Conservation (phyloP, 2,329 filamentous ascomycete genomes). For the Ampelomyces quisqualis region DNA sequence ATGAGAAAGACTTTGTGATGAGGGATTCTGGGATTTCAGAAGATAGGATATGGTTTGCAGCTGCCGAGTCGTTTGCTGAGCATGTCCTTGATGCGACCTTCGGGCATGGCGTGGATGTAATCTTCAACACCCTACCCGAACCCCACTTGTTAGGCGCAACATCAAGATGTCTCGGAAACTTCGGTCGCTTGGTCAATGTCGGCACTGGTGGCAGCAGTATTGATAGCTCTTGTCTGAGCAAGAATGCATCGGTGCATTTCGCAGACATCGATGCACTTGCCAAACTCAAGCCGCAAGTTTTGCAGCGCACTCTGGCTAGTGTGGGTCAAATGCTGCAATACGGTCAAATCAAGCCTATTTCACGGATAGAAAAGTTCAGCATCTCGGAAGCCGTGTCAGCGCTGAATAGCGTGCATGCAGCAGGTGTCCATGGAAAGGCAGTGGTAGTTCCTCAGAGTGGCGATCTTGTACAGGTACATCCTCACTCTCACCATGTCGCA, state of each 20-base stretch:
- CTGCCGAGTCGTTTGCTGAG: conserved; percentile 12
- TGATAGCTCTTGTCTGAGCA: conserved; percentile 31
- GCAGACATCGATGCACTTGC: conserved; percentile 14
- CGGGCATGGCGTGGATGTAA: conserved; percentile 34
- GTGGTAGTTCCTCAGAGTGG: conserved; percentile 19
- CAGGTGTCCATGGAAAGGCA: conserved; percentile 12
- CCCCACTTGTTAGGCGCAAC: conserved; percentile 23
- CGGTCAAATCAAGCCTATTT: conserved; percentile 14
- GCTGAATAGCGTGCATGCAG: conserved; percentile 14
- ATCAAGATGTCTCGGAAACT: conserved; percentile 18
- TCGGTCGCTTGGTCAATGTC: neutral
- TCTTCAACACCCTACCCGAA: conserved; percentile 32
- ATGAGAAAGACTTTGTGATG: conserved; percentile 25
- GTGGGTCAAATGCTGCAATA: conserved; percentile 17
- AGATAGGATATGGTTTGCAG: conserved; percentile 31
- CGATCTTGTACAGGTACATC: conserved; percentile 26
- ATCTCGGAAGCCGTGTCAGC: conserved; percentile 18
- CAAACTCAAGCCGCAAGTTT: conserved; percentile 13
- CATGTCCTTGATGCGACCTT: conserved; percentile 15
- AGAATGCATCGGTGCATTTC: conserved; percentile 3
- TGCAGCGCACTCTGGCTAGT: conserved; percentile 17
- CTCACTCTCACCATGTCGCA: neutral
- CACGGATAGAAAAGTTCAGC: conserved; percentile 8
- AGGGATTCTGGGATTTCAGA: conserved; percentile 24
- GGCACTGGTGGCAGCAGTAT: neutral